Base-by-base conservation (phyloP, 768 basidiomycete genomes). In the Trametes villosa region DNA sequence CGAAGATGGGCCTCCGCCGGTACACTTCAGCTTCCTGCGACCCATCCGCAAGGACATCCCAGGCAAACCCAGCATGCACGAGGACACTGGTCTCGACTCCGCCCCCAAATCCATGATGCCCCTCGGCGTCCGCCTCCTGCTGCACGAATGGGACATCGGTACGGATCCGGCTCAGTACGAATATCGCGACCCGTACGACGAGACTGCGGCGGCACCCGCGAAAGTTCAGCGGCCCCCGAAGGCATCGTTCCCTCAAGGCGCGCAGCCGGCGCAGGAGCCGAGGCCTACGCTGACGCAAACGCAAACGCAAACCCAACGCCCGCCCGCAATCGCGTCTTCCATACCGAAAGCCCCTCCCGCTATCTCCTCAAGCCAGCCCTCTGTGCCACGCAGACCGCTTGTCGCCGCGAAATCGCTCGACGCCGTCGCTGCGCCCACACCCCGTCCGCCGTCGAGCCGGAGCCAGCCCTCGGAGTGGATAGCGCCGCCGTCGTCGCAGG, bases 91-190 rank as follows among this genome's bases (percentile, higher is more conserved):
- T 20, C 24, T 11, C n/a, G 41, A 6, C 44, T 33, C 22, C 31
- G 15, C 58, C 22, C 61, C 66, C 17, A 64, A 69, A 17, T 27
- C 59, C 13, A 59, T 64, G 27, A 63, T 79, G 20, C 73, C 68
- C 0, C 71, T 79, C 3, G 87, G 87, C 3, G 85, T 88, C 11
- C 79, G 86, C 29, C 76, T 86, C 22, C 77, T 93, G 40, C 71
- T 93, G 56, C 79, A 81, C 57, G 87, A 89, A 42, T 93, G 91
- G 91, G 78, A 83, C 50, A 60, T 83, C 24, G 85, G 87, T 13
- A 63, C 74, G 2, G 76, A 85, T 70, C 83, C 84, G 4, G 71
- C 76, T 2, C 68, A 78, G 7, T 87, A 84, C 63, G 65, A 68
- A 3, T 89, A 85, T 66, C 70, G 62, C 11, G 86, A 91, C 64